These are phyloP conservation scores for Cupressus sempervirens DNA, from an alignment of 75 land plant genomes.

Conservation along the genomic window DNA sequence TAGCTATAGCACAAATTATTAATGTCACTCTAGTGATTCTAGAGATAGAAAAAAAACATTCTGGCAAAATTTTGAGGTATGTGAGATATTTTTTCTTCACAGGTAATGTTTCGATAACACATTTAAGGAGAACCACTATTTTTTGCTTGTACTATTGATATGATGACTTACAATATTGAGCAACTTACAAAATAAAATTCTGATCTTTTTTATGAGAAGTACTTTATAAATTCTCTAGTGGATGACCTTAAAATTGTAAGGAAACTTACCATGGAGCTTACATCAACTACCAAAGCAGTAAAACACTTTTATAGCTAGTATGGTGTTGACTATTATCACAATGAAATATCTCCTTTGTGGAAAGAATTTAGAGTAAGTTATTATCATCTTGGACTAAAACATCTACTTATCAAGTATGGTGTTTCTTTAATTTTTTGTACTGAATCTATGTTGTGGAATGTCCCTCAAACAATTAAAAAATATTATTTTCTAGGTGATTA, in stretches of 20 bases:
- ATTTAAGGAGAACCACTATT: not conserved
- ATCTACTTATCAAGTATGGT: not conserved
- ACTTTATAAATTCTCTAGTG: slow-evolving; percentile 66
- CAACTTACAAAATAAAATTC: slow-evolving; percentile 72
- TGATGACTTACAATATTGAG: not conserved
- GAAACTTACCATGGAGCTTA: slow-evolving; percentile 70
- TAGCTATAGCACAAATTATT: slow-evolving; percentile 89
- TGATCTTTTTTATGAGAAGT: slow-evolving; percentile 85
- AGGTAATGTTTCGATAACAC: not conserved
- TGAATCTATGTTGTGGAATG: not conserved
- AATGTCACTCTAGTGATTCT: slow-evolving; percentile 68
- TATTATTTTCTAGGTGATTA: no score
- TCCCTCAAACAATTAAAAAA: no score
- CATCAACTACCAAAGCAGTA: slow-evolving; percentile 43
- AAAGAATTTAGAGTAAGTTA: slow-evolving; percentile 61
- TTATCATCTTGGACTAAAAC: not conserved
- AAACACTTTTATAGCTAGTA: slow-evolving; percentile 92
- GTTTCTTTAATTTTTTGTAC: not conserved
- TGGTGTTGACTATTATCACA: slow-evolving; percentile 71
- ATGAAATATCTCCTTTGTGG: slow-evolving; percentile 67
- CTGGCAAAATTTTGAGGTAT: slow-evolving; percentile 93
- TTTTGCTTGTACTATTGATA: not conserved
- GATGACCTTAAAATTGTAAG: slow-evolving; percentile 69
- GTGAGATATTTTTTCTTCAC: not conserved
- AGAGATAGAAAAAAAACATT: slow-evolving; percentile 88